Base-by-base conservation (phyloP, 495 filamentous ascomycete genomes). In the Massariosphaeria phaeospora region DNA sequence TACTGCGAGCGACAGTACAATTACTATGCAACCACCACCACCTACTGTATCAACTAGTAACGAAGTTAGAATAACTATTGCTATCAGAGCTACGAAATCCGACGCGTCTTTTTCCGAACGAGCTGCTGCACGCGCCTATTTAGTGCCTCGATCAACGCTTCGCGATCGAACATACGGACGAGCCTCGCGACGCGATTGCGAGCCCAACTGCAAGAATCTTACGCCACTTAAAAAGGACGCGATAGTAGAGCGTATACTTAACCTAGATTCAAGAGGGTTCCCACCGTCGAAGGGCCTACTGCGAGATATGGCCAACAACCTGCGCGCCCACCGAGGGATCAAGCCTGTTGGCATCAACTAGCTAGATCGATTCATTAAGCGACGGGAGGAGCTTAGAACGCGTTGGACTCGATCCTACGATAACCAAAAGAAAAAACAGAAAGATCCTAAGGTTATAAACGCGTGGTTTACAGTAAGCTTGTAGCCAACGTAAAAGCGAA, bases 291-390 rank as follows among this genome's bases (percentile, higher is more conserved):
- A 42, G 21, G 36, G 2, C 15, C 9, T 9, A 13, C 13, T 57
- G 26, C 43, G 45, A 70, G 68, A 75, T 66, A 75, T 74, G 49
- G 70, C 69, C n/a, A 65, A 71, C 60, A 44, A 51, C 39, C 57
- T 75, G 8, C 66, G 66, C 18, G 25, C 38, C 41, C 26, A 41
- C 25, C 50, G 64, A 23, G 52, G 59, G 29, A 38, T 39, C 20
- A 34, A 41, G 39, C 56, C 15, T 43, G 66, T 72, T 21, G 62
- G 70, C 24, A 60, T 43, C 27, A 58, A 49, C 29, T 67, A 60
- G 67, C 55, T 56, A 5, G 23, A 60, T 30, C 61, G 59, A 33
- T 76, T 73, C 53, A 49, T 73, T 34, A 47, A 67, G 46, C 62
- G 66, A 23, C 52, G 58, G 34, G 52, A 38, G 44, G 50, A 66